Percentiles rank a stretch among this genome's conserved stretches.
Conservation (phyloP, 2,329 filamentous ascomycete genomes). For the Ilyonectria sp. region DNA sequence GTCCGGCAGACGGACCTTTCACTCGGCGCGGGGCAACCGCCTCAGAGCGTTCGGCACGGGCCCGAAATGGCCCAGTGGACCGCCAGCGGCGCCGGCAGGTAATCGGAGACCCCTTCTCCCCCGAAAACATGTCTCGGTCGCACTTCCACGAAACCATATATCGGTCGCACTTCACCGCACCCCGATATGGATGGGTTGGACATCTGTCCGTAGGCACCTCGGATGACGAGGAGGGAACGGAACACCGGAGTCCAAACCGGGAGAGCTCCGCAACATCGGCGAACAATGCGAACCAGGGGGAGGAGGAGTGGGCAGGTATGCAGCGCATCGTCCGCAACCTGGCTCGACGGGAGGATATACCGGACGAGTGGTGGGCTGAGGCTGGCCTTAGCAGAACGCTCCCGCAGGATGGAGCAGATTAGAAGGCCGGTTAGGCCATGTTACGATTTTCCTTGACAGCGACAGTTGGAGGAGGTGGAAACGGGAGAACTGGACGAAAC, state of each 20-base stretch:
- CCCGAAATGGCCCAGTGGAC: slow-evolving; percentile 27
- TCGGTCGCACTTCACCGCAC: slow-evolving; percentile 11
- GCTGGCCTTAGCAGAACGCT: slow-evolving; percentile 76
- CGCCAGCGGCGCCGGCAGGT: neutral
- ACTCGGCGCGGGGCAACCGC: slow-evolving; percentile 26
- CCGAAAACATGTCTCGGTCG: neutral
- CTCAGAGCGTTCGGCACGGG: slow-evolving; percentile 28
- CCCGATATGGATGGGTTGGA: slow-evolving; percentile 45
- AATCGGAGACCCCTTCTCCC: neutral
- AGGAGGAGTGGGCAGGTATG: slow-evolving; percentile 71
- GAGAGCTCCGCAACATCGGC: slow-evolving; percentile 41
- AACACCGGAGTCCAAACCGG: slow-evolving; percentile 35
- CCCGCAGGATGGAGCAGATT: slow-evolving; percentile 48
- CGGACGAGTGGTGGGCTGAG: slow-evolving; percentile 86
- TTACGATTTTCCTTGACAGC: slow-evolving; percentile 18
- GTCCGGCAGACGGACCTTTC: slow-evolving; percentile 16
- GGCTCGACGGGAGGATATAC: slow-evolving; percentile 80
- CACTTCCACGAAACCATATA: slow-evolving; percentile 17
- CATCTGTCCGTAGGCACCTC: slow-evolving; percentile 47
- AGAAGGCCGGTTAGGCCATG: slow-evolving; percentile 20
- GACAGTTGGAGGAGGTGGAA: neutral
- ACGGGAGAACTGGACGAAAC: neutral
- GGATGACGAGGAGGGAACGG: slow-evolving; percentile 45
- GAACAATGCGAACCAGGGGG: slow-evolving; percentile 44
- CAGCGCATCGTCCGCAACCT: slow-evolving; percentile 81